These are phyloP conservation scores for Boehmeria nivea DNA, from an alignment of 306 rosid genomes.

Conservation along the genomic window DNA sequence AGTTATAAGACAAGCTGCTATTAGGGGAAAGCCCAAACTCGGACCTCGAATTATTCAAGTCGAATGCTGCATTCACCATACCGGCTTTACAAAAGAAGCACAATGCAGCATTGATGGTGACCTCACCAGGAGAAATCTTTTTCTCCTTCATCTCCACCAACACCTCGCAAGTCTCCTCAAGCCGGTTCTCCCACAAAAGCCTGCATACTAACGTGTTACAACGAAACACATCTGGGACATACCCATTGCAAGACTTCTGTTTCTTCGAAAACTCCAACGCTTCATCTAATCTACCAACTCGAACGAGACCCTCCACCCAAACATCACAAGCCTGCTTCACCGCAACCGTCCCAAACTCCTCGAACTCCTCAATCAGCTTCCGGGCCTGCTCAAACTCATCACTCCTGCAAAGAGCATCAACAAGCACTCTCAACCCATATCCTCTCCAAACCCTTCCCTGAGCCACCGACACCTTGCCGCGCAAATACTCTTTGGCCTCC, in stretches of 20 bases:
- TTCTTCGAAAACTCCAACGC: slow-evolving; percentile 50
- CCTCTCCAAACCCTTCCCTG: slow-evolving; percentile 37
- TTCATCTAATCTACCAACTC: slow-evolving; percentile 45
- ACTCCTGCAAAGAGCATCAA: slow-evolving; percentile 47
- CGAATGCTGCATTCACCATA: slow-evolving; percentile 53
- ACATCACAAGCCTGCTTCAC: slow-evolving; percentile 47
- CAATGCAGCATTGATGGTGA: slow-evolving; percentile 65
- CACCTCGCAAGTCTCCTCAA: slow-evolving; percentile 52
- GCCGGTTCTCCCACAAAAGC: slow-evolving; percentile 61
- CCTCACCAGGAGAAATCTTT: slow-evolving; percentile 41
- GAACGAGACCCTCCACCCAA: slow-evolving; percentile 54
- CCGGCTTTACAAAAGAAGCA: slow-evolving; percentile 87
- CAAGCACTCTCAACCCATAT: slow-evolving; percentile 27
- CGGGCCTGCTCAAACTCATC: slow-evolving; percentile 41
- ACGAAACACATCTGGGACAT: slow-evolving; percentile 36
- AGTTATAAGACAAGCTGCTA: slow-evolving; percentile 63
- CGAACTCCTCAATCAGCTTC: slow-evolving; percentile 45
- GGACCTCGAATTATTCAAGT: slow-evolving; percentile 46
- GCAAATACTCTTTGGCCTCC: slow-evolving; percentile 52
- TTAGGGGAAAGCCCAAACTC: slow-evolving; percentile 49
- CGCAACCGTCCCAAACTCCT: slow-evolving; percentile 19
- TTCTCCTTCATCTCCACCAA: slow-evolving; percentile 70
- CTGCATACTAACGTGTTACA: slow-evolving; percentile 54
- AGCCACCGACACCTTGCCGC: slow-evolving; percentile 15
- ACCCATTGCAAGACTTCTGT: slow-evolving; percentile 48